Evolutionary conservation across 495 filamentous ascomycete species (phyloP).

Genomic region (Xeromyces bisporus): DNA sequence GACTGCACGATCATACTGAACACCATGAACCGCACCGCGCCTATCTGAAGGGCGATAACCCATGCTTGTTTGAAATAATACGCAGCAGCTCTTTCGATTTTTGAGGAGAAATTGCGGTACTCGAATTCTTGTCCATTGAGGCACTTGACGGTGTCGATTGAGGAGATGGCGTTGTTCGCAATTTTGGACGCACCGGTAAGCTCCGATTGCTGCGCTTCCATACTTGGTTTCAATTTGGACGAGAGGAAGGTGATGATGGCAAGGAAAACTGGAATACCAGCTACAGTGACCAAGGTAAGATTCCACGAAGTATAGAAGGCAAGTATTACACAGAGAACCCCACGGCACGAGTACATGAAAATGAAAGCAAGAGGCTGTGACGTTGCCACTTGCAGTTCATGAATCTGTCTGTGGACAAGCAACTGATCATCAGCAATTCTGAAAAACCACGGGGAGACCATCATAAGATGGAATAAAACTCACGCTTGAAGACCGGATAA

Average conservation of each 20-base stretch:
- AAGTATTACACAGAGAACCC: slow-evolving; percentile 44
- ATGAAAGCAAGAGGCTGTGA: slow-evolving; percentile 63
- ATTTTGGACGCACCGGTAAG: slow-evolving; percentile 57
- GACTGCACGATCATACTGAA: slow-evolving; percentile 75
- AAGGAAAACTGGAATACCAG: slow-evolving; percentile 53
- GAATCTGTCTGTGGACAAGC: slow-evolving; percentile 41
- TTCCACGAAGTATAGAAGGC: slow-evolving; percentile 71
- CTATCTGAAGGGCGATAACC: slow-evolving; percentile 50
- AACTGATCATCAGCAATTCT: slow-evolving; percentile 2
- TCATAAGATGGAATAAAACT: slow-evolving; percentile 10
- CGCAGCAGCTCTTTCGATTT: slow-evolving; percentile 40
- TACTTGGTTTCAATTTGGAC: slow-evolving; percentile 41
- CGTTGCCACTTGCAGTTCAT: slow-evolving; percentile 65
- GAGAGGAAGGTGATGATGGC: slow-evolving; percentile 42
- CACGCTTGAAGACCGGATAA: slow-evolving; percentile 60
- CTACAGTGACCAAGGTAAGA: slow-evolving; percentile 66
- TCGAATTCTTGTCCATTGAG: slow-evolving; percentile 67
- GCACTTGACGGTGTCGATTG: slow-evolving; percentile 76
- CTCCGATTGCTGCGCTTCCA: slow-evolving; percentile 50
- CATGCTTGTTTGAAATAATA: slow-evolving; percentile 53
- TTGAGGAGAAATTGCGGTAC: slow-evolving; percentile 40
- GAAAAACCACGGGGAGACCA: too few relatives aligned
- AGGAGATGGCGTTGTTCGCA: slow-evolving; percentile 46
- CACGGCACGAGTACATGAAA: slow-evolving; percentile 41
- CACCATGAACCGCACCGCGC: slow-evolving; percentile 54